Percentiles rank a stretch among this genome's conserved stretches.
phyloP scores from a whole-genome alignment of 768 basidiomycete genomes.

The Suillus americanus region DNA sequence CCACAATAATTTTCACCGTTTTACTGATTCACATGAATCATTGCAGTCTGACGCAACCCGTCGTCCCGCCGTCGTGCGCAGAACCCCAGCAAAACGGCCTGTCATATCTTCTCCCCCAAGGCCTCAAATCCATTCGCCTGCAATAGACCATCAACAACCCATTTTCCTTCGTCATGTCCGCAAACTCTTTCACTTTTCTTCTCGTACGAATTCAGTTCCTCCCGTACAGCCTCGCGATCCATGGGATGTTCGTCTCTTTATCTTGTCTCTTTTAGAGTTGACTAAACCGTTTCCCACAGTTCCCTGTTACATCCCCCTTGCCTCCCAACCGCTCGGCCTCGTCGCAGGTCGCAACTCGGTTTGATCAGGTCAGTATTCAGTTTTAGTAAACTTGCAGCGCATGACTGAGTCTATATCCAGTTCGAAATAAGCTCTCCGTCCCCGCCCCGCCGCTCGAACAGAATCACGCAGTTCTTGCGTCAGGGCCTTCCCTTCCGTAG shows the following conservation, averaged over 20 bases:
- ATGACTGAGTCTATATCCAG: not conserved
- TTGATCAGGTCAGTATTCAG: not conserved
- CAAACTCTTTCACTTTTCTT: not conserved
- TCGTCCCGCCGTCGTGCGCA: not conserved
- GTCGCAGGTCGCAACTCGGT: too few species aligned
- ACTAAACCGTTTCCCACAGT: not conserved
- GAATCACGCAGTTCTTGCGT: not conserved
- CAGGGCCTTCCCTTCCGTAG: not conserved
- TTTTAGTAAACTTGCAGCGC: not conserved
- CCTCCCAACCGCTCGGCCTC: not conserved
- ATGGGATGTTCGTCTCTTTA: not conserved
- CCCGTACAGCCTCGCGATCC: not conserved
- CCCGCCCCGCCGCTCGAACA: not conserved
- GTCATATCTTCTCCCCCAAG: not conserved
- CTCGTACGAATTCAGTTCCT: not conserved
- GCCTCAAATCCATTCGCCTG: not conserved
- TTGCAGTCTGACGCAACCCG: not conserved
- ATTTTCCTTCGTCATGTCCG: not conserved
- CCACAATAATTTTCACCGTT: not conserved
- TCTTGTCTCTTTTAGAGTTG: not conserved
- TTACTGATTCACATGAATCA: not conserved
- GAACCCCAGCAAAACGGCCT: not conserved
- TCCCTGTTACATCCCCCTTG: not conserved
- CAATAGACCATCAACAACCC: not conserved
- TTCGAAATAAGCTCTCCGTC: not conserved